phyloP scores from a whole-genome alignment of 1,284 basidiomycete genomes.

The Cutaneotrichosporon sp. region DNA sequence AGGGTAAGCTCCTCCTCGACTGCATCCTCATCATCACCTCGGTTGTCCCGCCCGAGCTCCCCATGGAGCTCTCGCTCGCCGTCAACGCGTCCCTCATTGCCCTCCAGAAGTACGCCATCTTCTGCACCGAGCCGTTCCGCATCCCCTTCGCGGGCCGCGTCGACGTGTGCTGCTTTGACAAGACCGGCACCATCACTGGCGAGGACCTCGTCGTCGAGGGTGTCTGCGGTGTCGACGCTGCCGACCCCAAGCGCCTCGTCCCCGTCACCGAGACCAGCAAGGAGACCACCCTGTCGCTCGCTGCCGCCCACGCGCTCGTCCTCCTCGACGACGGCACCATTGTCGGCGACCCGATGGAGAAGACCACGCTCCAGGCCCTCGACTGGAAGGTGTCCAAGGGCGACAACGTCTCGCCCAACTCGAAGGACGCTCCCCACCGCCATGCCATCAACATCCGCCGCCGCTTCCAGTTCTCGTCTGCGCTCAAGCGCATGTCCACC shows the following conservation, averaged over 20 bases:
- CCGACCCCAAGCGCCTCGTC: constrained; percentile 68
- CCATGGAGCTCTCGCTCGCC: constrained; percentile 92
- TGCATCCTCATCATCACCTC: constrained; percentile 93
- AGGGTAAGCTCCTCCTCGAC: constrained; percentile 88
- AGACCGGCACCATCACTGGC: constrained; percentile 94
- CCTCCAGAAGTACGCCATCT: constrained; percentile 89
- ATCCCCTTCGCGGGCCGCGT: constrained; percentile 91
- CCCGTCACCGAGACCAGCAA: constrained; percentile 73
- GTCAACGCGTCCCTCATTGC: constrained; percentile 94
- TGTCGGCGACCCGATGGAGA: constrained; percentile 99
- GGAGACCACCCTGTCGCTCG: constrained; percentile 84
- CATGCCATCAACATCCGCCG: constrained; percentile 72
- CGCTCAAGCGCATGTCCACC: constrained; percentile 94
- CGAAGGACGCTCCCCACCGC: constrained; percentile 61
- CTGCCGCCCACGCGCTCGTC: constrained; percentile 93
- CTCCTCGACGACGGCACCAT: constrained; percentile 83
- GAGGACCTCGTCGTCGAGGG: constrained; percentile 94
- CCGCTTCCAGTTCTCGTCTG: constrained; percentile 94
- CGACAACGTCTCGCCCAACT: constrained; percentile 67
- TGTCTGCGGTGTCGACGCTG: constrained; percentile 72
- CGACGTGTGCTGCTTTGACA: constrained; percentile 96
- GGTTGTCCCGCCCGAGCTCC: constrained; percentile 91
- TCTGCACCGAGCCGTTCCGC: constrained; percentile 95
- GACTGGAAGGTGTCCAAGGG: constrained; percentile 84
- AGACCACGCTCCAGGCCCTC: constrained; percentile 88